phyloP scores from a whole-genome alignment of 345 rosid genomes.

The Cardamine occulta region DNA sequence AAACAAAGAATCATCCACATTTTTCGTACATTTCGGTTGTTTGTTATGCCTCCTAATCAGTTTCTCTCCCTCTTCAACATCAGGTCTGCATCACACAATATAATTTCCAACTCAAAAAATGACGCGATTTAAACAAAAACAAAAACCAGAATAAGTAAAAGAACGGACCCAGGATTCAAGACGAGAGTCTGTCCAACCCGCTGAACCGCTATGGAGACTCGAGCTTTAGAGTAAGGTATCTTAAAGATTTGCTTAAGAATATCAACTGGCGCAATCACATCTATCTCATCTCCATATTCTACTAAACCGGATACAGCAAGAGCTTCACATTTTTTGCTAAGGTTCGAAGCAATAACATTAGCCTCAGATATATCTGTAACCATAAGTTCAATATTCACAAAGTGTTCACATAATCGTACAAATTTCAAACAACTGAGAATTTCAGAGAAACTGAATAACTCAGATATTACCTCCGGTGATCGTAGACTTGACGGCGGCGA shows the following conservation, averaged over 20 bases:
- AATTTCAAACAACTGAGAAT: not conserved
- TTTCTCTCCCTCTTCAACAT: constrained; percentile 90
- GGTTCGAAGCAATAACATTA: constrained; percentile 64
- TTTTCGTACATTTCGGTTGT: constrained; percentile 72
- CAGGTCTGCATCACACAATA: constrained; percentile 64
- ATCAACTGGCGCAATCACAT: constrained; percentile 88
- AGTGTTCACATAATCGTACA: not conserved
- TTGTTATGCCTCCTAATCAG: constrained; percentile 71
- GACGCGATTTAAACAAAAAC: not conserved
- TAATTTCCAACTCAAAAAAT: not conserved
- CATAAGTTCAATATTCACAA: not conserved
- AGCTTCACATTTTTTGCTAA: constrained; percentile 79
- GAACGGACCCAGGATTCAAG: constrained; percentile 76
- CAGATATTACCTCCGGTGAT: constrained; percentile 60
- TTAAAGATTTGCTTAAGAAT: constrained; percentile 94
- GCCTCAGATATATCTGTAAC: constrained; percentile 69
- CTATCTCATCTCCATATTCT: constrained; percentile 94
- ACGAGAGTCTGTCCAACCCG: constrained; percentile 94
- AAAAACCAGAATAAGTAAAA: not conserved
- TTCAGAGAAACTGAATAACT: constrained; percentile 14
- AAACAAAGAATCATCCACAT: constrained; percentile 72
- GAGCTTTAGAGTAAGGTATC: constrained; percentile 93
- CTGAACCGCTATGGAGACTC: constrained; percentile 87
- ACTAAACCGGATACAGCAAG: constrained; percentile 95
- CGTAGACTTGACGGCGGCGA: constrained; percentile 63